These are phyloP conservation scores for Dactylellina parvicollis DNA, from an alignment of 2,329 filamentous ascomycete genomes.

Conservation along the genomic window DNA sequence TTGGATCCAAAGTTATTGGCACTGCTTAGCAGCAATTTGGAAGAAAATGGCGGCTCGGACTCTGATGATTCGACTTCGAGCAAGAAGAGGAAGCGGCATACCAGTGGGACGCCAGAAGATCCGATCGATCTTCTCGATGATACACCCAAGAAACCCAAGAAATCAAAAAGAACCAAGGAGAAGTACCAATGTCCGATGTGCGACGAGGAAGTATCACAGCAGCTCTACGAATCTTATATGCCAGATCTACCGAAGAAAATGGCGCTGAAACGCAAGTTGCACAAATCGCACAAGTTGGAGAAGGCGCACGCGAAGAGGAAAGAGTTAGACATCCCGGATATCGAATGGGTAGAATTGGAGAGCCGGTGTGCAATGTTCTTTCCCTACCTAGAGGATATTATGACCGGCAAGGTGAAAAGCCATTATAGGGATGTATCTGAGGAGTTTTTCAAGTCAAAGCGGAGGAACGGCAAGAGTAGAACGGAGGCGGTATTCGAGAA, in stretches of 20 bases:
- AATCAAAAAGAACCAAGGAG: not conserved
- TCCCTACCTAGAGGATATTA: conserved; percentile 41
- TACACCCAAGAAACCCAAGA: conserved; percentile 34
- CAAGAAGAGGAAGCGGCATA: conserved; percentile 33
- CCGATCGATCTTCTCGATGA: conserved; percentile 10
- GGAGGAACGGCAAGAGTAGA: conserved; percentile 15
- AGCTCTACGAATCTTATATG: conserved; percentile 50
- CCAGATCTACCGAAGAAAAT: conserved; percentile 38
- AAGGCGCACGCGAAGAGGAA: conserved; percentile 32
- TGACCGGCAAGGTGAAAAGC: conserved; percentile 29
- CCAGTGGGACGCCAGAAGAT: conserved; percentile 15
- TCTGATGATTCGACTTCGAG: conserved; percentile 40
- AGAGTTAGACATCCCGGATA: conserved; percentile 40
- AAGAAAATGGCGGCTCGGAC: conserved; percentile 16
- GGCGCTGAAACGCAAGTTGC: conserved; percentile 35
- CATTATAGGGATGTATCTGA: conserved; percentile 34
- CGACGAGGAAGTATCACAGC: conserved; percentile 33
- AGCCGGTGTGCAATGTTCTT: conserved; percentile 25
- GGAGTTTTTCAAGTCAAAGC: conserved; percentile 33
- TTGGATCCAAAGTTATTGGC: conserved; percentile 28
- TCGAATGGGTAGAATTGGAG: conserved; percentile 47
- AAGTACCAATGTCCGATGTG: conserved; percentile 41
- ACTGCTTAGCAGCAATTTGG: conserved; percentile 19
- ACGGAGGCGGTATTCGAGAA: conserved; percentile 34
- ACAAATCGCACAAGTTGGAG: conserved; percentile 44